These are phyloP conservation scores for Yamadazyma akitaensis DNA, from an alignment of 805 yeast species.

Conservation along the genomic window DNA sequence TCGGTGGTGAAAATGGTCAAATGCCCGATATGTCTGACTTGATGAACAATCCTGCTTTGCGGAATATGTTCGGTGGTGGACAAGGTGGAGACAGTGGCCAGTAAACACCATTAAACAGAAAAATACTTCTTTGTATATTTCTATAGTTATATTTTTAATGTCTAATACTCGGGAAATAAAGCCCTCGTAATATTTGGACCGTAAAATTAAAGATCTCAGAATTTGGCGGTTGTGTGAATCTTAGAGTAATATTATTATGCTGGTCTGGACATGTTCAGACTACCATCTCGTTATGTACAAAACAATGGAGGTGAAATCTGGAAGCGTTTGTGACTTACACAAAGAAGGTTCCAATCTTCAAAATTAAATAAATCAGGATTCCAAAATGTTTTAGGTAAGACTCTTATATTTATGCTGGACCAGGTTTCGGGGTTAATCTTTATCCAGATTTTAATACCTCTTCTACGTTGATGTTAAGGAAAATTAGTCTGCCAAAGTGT, in stretches of 20 bases:
- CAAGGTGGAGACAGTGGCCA: background rate
- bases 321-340: no score
- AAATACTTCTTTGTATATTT: background rate
- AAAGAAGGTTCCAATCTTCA: no score
- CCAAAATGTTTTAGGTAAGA: background rate
- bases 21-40: constrained; percentile 62
- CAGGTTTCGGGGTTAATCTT: constrained; percentile 3
- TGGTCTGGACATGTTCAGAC: no score
- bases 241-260: no score
- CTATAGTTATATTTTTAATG: background rate
- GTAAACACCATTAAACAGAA: background rate
- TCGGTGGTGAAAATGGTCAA: constrained; percentile 53
- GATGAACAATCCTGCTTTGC: constrained; percentile 79
- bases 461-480: constrained; percentile 18
- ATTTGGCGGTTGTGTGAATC: no score
- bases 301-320: no score
- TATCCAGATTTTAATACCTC: background rate
- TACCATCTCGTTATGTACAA: no score
- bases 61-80: constrained; percentile 41
- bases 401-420: constrained; percentile 2
- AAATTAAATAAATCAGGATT: no score
- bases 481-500: constrained; percentile 21
- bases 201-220: background rate
- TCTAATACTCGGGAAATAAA: background rate
- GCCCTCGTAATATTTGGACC: background rate